A percentile compares a stretch with the other conserved stretches of the same genome.
These are phyloP conservation scores for Coemansia sp. DNA, from an alignment of 371 early-diverging fungal genomes.

Conservation along the genomic window DNA sequence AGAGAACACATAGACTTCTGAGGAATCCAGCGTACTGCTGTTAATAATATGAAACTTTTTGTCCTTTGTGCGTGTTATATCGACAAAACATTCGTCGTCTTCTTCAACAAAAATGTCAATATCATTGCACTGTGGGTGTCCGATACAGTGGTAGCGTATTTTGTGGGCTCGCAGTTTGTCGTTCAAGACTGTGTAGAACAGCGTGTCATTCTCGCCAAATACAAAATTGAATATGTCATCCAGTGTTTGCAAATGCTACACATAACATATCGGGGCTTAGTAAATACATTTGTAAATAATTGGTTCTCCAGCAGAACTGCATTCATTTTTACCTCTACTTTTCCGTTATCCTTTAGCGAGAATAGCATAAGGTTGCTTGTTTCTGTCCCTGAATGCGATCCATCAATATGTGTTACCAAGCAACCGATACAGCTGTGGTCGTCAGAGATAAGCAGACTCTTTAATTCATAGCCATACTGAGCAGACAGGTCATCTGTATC, in stretches of 20 bases:
- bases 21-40: slow-evolving; percentile 70
- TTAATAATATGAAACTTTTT: slow-evolving; percentile 70
- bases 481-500: slow-evolving; percentile 22
- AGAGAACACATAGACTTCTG: slow-evolving; percentile 66
- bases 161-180: slow-evolving; percentile 69
- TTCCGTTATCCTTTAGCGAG: slow-evolving; percentile 4
- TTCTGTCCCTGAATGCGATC: slow-evolving; percentile 13
- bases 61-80: slow-evolving; percentile 79
- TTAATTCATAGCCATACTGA: slow-evolving; percentile 21
- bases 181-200: slow-evolving; percentile 76
- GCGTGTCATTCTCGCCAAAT: slow-evolving; percentile 61
- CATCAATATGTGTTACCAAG: slow-evolving; percentile 4
- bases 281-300: not conserved
- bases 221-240: slow-evolving; percentile 77
- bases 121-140: slow-evolving; percentile 52
- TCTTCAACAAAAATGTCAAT: slow-evolving; percentile 65
- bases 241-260: slow-evolving; percentile 56
- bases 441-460: slow-evolving; percentile 35
- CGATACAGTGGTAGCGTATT: slow-evolving; percentile 48
- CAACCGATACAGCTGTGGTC: slow-evolving; percentile 36
- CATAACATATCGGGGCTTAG: not conserved
- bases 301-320: not conserved
- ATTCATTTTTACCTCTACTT: slow-evolving; percentile 15
- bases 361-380: slow-evolving; percentile 33
- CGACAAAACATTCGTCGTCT: slow-evolving; percentile 71